Conservation (phyloP, 2,329 filamentous ascomycete species). For the Gaeumannomyces sp. region DNA sequence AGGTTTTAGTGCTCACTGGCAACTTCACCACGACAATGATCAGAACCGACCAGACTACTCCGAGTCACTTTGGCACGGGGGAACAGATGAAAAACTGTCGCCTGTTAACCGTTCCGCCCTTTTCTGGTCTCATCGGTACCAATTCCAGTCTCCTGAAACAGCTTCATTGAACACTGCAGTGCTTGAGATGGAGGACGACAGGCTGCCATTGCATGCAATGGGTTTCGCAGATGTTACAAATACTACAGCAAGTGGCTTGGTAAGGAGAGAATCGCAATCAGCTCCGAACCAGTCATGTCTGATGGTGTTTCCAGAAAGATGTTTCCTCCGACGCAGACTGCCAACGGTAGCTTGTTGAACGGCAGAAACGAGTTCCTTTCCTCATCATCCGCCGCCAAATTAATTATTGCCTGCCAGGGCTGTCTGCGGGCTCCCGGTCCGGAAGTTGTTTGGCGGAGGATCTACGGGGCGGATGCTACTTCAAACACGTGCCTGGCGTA, state of each 20-base stretch:
- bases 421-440: no score
- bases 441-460: not conserved
- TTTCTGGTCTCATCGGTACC: not conserved
- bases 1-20: not conserved
- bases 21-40: not conserved
- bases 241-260: not conserved
- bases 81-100: not conserved
- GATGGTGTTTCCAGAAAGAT: not conserved
- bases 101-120: not conserved
- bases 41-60: not conserved
- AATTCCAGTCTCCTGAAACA: not conserved
- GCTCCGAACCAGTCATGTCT: not conserved
- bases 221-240: no score
- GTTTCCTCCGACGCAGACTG: not conserved
- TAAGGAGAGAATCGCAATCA: not conserved
- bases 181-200: not conserved
- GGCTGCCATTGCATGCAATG: not conserved
- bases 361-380: no score
- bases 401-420: no score
- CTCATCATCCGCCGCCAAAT: no score
- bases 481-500: not conserved
- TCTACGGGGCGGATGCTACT: not conserved
- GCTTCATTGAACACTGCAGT: not conserved
- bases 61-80: no score
- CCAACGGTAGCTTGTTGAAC: not conserved